Conservation (phyloP, 2,329 filamentous ascomycete species). For the Nigrospora osmanthi region DNA sequence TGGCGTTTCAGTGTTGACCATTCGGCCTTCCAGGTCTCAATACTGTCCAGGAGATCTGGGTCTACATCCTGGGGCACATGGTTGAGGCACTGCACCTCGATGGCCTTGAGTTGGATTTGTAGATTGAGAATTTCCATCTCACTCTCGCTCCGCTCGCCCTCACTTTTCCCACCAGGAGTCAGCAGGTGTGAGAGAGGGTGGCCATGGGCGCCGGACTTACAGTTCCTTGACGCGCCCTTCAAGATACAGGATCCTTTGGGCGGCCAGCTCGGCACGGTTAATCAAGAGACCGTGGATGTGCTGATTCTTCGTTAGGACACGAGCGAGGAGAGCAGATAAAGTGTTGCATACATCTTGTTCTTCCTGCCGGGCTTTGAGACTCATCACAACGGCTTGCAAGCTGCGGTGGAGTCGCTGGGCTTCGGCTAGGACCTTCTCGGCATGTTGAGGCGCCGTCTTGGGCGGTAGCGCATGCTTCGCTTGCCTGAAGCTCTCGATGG, state of each 20-base stretch:
- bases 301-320: slow-evolving; percentile 18
- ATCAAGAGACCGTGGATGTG: slow-evolving; percentile 56
- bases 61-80: slow-evolving; percentile 42
- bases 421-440: slow-evolving; percentile 25
- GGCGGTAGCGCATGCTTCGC: not conserved
- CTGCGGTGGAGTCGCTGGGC: slow-evolving; percentile 40
- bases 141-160: slow-evolving; percentile 46
- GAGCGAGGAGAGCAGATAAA: not conserved
- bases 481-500: not conserved
- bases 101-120: slow-evolving; percentile 53
- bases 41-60: slow-evolving; percentile 49
- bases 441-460: slow-evolving; percentile 13
- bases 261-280: slow-evolving; percentile 47
- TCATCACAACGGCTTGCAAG: slow-evolving; percentile 39
- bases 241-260: slow-evolving; percentile 50
- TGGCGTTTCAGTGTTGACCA: slow-evolving; percentile 44
- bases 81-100: slow-evolving; percentile 49
- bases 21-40: slow-evolving; percentile 54
- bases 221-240: slow-evolving; percentile 51
- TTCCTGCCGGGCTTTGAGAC: slow-evolving; percentile 47
- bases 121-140: slow-evolving; percentile 55
- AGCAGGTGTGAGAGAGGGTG: slow-evolving; percentile 4
- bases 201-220: slow-evolving; percentile 27
- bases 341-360: slow-evolving; percentile 44
- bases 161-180: slow-evolving; percentile 26